These are phyloP conservation scores for Tylopilus rubrobrunneus DNA, from an alignment of 768 basidiomycete genomes.

Conservation along the genomic window DNA sequence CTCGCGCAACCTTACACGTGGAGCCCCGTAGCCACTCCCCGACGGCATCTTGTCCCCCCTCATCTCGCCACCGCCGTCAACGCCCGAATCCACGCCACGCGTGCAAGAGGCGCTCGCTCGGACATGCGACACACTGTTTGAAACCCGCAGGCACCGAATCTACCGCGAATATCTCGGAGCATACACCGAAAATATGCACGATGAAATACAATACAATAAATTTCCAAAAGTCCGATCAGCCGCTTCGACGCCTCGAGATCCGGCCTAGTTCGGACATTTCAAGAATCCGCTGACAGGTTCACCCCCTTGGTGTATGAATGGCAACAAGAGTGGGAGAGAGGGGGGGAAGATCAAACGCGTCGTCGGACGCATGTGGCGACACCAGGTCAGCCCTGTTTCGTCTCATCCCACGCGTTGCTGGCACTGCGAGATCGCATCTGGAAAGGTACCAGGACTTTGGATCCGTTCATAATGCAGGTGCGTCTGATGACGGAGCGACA, in stretches of 20 bases:
- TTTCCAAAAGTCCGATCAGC: slow-evolving; percentile 14
- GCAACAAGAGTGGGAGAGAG: background rate
- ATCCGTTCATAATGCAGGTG: background rate
- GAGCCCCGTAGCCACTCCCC: background rate
- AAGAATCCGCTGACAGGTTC: slow-evolving; percentile 12
- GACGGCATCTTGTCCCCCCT: slow-evolving; percentile 3
- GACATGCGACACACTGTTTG: background rate
- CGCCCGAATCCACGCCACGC: background rate
- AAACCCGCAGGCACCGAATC: slow-evolving; percentile 3
- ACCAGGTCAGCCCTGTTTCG: background rate
- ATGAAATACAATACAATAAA: background rate
- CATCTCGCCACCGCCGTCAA: slow-evolving; percentile 1
- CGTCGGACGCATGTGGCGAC: too few relatives aligned
- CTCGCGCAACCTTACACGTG: background rate
- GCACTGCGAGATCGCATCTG: background rate
- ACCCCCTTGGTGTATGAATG: background rate
- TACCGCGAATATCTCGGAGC: slow-evolving; percentile 19
- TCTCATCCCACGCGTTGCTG: background rate
- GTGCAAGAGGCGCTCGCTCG: background rate
- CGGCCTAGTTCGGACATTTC: slow-evolving; percentile 11
- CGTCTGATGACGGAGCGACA: background rate
- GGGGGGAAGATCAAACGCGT: slow-evolving; percentile 4
- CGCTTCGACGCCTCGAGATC: slow-evolving; percentile 19
- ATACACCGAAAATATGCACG: background rate
- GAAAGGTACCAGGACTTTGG: background rate